These are phyloP conservation scores for Penicillium sp. DNA, from an alignment of 2,329 filamentous ascomycete genomes.

Conservation along the genomic window DNA sequence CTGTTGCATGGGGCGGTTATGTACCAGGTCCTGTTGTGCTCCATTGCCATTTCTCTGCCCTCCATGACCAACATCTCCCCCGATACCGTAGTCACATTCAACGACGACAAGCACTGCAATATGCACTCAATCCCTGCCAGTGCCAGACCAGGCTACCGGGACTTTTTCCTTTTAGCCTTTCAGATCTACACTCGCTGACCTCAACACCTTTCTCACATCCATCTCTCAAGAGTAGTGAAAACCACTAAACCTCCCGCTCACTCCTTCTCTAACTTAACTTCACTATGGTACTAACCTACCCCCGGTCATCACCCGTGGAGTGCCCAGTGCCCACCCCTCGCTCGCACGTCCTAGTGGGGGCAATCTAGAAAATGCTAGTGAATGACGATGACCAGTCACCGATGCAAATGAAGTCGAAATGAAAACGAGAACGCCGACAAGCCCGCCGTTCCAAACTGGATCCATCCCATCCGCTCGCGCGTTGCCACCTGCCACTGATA, in stretches of 20 bases:
- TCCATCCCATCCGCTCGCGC: conserved; percentile 14
- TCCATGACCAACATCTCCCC: background rate
- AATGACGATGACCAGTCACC: conserved; percentile 2
- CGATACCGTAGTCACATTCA: no score
- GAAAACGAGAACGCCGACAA: conserved; percentile 13
- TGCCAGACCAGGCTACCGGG: background rate
- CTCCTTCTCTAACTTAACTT: conserved; percentile 3
- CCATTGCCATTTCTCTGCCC: background rate
- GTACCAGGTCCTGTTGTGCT: background rate
- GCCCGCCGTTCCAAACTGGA: conserved; percentile 22
- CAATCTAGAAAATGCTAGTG: background rate
- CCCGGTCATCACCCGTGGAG: conserved; percentile 15
- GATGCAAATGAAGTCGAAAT: conserved; percentile 14
- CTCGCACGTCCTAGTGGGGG: conserved; percentile 3
- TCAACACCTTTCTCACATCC: conserved; percentile 9
- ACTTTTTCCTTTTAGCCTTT: conserved; percentile 22
- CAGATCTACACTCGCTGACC: conserved; percentile 29
- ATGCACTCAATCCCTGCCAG: background rate
- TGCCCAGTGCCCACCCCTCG: conserved; percentile 18
- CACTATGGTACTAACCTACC: background rate
- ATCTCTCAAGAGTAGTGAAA: background rate
- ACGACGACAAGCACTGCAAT: background rate
- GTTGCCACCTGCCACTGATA: conserved; percentile 21
- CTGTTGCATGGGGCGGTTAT: conserved; percentile 9
- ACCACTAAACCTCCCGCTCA: conserved; percentile 3